These are phyloP conservation scores for Melocanna baccifera DNA, from an alignment of 176 grass and related monocot species.

Conservation along the genomic window DNA sequence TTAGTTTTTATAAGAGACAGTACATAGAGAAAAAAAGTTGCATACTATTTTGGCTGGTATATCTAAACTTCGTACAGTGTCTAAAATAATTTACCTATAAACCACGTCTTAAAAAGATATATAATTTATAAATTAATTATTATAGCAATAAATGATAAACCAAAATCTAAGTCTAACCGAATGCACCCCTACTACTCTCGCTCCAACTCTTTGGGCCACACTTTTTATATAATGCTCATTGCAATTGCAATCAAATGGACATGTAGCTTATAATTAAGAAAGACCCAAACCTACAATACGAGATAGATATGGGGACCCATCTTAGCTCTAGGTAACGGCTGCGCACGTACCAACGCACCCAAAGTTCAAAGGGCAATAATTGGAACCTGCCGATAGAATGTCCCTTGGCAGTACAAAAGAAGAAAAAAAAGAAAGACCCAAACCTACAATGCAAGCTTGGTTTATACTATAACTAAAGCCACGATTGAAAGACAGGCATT, in stretches of 20 bases:
- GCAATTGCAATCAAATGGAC: neutral
- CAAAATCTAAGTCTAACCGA: too few species aligned
- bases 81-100: too few species aligned
- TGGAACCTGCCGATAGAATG: neutral
- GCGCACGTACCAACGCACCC: conserved; percentile 22
- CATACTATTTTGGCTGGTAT: too few species aligned
- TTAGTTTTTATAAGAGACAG: too few species aligned
- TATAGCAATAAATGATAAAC: too few species aligned
- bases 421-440: neutral
- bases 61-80: too few species aligned
- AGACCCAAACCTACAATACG: neutral
- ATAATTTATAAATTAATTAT: too few species aligned
- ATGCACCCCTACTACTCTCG: neutral
- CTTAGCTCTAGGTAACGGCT: conserved; percentile 22
- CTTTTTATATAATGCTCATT: conserved; percentile 6
- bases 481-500: accelerated
- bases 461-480: too few species aligned
- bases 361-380: conserved; percentile 22
- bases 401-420: neutral
- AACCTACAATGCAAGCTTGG: conserved; percentile 16
- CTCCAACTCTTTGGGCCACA: conserved; percentile 25
- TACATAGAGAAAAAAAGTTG: too few species aligned
- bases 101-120: too few species aligned
- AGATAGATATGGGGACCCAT: conserved; percentile 3
- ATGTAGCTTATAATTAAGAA: neutral